These are phyloP conservation scores for Dipteronia sinensis DNA, from an alignment of 345 rosid species.

Conservation along the genomic window DNA sequence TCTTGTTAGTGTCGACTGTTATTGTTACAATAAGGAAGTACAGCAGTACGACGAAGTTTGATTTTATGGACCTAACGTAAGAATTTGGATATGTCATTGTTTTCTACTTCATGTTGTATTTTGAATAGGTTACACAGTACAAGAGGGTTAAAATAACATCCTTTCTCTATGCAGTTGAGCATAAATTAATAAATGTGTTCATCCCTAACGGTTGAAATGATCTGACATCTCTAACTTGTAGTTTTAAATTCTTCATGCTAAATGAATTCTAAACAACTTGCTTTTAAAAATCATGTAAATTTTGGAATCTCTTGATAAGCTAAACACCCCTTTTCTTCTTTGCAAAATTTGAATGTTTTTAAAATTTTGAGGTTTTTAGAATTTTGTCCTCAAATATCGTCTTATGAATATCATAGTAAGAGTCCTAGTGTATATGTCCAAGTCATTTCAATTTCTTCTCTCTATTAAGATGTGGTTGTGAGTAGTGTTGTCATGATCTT, in stretches of 20 bases:
- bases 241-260: not conserved
- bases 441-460: too few species aligned
- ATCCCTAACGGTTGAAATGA: not conserved
- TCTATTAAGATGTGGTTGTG: too few species aligned
- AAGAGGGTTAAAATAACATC: not conserved
- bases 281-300: not conserved
- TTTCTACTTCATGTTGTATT: not conserved
- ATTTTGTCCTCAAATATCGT: too few species aligned
- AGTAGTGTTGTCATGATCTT: too few species aligned
- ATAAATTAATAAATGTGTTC: not conserved
- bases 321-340: not conserved
- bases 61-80: constrained; percentile 86
- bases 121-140: not conserved
- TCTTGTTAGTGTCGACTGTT: constrained; percentile 23
- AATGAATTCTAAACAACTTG: not conserved
- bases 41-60: constrained; percentile 44
- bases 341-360: not conserved
- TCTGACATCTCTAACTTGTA: not conserved
- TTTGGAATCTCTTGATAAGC: not conserved
- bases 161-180: not conserved
- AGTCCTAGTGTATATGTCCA: too few species aligned
- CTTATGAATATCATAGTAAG: too few species aligned
- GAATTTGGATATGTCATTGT: constrained; percentile 17
- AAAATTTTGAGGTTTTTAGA: not conserved
- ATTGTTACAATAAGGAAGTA: constrained; percentile 36